Evolutionary conservation across 768 basidiomycete genomes (phyloP), one percentile per base, ranked within the genome.

Genomic region (Naganishia onofrii): DNA sequence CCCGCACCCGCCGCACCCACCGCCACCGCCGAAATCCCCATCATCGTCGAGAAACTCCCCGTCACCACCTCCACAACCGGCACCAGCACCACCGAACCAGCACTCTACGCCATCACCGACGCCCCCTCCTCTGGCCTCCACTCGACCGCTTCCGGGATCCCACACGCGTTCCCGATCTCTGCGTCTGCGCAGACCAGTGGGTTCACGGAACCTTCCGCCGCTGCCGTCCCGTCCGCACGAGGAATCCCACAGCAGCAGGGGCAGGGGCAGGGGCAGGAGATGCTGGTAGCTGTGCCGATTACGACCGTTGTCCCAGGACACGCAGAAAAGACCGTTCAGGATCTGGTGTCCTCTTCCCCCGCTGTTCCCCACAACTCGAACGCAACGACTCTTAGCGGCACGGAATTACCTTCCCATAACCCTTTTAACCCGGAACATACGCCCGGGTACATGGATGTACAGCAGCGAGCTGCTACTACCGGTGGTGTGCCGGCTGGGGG

Each of bases 341-440:
- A 63, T 29, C 38, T 63, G 13, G 2, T 42, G 42, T 7, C 7
- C 42, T 8, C 42, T 15, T 42, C 42, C 9, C 42, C 42, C 7
- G 7, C 42, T 15, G 42, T 42, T 42, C 42, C 42, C 15, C 9
- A 7, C 4, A 36, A 12, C 12, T 36, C 12, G 34, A 12, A 12
- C 34, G 34, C 34, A 12, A 4, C n/a, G n/a, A n/a, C n/a, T n/a
- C n/a, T n/a, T n/a, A n/a, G 34, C 6, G 42, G 42, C 2, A 51
- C 48, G 6, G 48, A 23, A 23, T n/a, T 63, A 6, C 38, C 60
- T 29, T 63, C 38, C 23, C 60, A 63, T 34, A 63, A 63, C 60
- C 60, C 60, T 1, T 63, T 63, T 26, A 63, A 63, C 60, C 42
- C 60, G 36, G 60, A 63, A 28, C 60, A 63, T 63, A 63, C 60